Evolutionary conservation across 371 early-diverging fungal species (phyloP), one percentile per base, ranked within the genome.

Genomic region (Lichtheimia ramosa): DNA sequence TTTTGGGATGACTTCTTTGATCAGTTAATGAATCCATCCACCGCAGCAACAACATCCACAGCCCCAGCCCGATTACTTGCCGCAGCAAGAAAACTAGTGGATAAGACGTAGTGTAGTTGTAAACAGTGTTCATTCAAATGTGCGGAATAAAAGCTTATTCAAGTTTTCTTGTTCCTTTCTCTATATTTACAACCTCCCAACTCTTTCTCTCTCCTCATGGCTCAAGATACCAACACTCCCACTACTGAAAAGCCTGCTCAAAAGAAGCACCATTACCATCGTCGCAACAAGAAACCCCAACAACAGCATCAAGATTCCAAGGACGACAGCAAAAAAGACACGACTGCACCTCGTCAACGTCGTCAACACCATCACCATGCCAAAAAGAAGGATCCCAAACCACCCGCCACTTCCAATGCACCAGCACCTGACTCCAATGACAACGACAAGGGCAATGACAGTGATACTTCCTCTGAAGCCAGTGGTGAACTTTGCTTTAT

Each of bases 401-500:
- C 48, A 3, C 27, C 43, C 15, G 58, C 49, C n/a, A 15, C 50
- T 1, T 3, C 24, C 15, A 14, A 50, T 14, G 21, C 24, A 18
- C 34, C 25, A 13, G 40, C 48, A n/a, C 14, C 23, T 24, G 53
- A 51, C 20, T 20, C 51, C 25, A 49, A 51, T 40, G 43, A 10
- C 20, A 48, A 43, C 2, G 59, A 54, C 16, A 28, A 53, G 14
- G 54, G 50, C 14, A 43, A 46, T 8, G 57, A 60, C 43, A 51
- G 50, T n/a, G 65, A 65, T 40, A 20, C 43, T 23, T 43, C 41
- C 2, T 54, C 61, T 3, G 75, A 53, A 1, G 80, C 69, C 8
- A 63, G 66, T 14, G 82, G 79, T 7, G 80, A 76, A 12, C 68
- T 82, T 3, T 98, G 98, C 70, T 86, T 89, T 66, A 98, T 98